These are phyloP conservation scores for Erigeron philadelphicus DNA, from an alignment of 140 eudicot genomes.

Conservation along the genomic window DNA sequence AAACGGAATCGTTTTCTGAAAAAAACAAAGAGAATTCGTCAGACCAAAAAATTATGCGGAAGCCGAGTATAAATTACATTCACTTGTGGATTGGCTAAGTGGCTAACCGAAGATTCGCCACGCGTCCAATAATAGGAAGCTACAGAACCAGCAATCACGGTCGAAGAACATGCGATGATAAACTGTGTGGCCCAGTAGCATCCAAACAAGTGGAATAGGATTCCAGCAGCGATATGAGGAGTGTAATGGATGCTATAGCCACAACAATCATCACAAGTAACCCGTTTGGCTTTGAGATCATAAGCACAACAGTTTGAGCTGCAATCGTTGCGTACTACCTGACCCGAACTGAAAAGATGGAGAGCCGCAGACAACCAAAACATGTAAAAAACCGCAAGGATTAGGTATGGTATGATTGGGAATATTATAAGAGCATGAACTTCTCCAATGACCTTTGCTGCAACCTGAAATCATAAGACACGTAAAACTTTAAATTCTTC, in stretches of 20 bases:
- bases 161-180: slow-evolving; percentile 75
- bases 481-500: not conserved
- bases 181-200: slow-evolving; percentile 94
- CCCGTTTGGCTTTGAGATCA: slow-evolving; percentile 58
- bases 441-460: slow-evolving; percentile 99
- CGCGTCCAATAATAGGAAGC: slow-evolving; percentile 98
- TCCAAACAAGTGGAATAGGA: slow-evolving; percentile 83
- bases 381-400: slow-evolving; percentile 84
- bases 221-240: slow-evolving; percentile 74
- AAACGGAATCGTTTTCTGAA: slow-evolving; percentile 80
- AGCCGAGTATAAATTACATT: not conserved
- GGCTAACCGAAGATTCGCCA: slow-evolving; percentile 75
- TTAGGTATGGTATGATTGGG: slow-evolving; percentile 63
- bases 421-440: slow-evolving; percentile 85
- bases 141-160: slow-evolving; percentile 91
- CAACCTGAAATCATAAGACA: slow-evolving; percentile 50
- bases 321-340: slow-evolving; percentile 62
- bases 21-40: slow-evolving; percentile 4
- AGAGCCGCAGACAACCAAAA: slow-evolving; percentile 87
- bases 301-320: slow-evolving; percentile 76
- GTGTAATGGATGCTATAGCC: slow-evolving; percentile 78
- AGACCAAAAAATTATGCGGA: slow-evolving; percentile 3
- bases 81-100: slow-evolving; percentile 4
- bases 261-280: slow-evolving; percentile 86
- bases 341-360: slow-evolving; percentile 88